These are phyloP conservation scores for Allomyces arbusculus DNA, from an alignment of 192 early-diverging fungal species.

Conservation along the genomic window DNA sequence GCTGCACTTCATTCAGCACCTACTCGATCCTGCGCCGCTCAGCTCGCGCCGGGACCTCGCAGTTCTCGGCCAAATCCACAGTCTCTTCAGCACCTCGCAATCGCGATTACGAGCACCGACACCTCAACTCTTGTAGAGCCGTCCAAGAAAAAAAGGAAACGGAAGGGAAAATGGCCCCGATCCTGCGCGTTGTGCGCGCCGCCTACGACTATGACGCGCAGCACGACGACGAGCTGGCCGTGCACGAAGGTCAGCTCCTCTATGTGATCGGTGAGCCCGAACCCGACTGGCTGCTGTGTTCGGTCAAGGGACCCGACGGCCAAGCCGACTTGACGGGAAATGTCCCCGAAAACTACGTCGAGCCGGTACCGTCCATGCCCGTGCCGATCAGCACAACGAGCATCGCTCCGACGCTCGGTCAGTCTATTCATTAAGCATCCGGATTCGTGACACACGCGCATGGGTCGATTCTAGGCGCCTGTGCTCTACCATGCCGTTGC, in stretches of 20 bases:
- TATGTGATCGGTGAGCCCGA: slow-evolving; percentile 62
- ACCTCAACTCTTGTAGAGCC: no score
- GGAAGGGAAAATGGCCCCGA: no score
- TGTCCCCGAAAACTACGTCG: slow-evolving; percentile 81
- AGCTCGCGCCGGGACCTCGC: no score
- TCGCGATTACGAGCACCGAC: no score
- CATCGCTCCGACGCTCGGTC: no score
- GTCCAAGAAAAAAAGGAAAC: no score
- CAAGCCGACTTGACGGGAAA: slow-evolving; percentile 40
- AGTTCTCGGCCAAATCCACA: no score
- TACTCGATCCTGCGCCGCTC: no score
- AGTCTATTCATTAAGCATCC: no score
- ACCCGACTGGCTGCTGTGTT: slow-evolving; percentile 60
- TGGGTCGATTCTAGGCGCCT: slow-evolving; percentile 20
- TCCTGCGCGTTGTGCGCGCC: slow-evolving; percentile 15
- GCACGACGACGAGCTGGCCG: slow-evolving; percentile 61
- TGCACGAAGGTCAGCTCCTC: slow-evolving; percentile 71
- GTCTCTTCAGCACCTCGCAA: no score
- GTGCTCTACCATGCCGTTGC: slow-evolving; percentile 36
- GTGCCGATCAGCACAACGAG: background rate
- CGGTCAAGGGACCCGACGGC: slow-evolving; percentile 38
- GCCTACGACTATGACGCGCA: slow-evolving; percentile 76
- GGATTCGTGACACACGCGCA: no score
- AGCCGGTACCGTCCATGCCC: slow-evolving; percentile 8
- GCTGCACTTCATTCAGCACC: no score